These are phyloP conservation scores for Cladosporium sp. DNA, from an alignment of 2,329 filamentous ascomycete genomes.

Conservation along the genomic window DNA sequence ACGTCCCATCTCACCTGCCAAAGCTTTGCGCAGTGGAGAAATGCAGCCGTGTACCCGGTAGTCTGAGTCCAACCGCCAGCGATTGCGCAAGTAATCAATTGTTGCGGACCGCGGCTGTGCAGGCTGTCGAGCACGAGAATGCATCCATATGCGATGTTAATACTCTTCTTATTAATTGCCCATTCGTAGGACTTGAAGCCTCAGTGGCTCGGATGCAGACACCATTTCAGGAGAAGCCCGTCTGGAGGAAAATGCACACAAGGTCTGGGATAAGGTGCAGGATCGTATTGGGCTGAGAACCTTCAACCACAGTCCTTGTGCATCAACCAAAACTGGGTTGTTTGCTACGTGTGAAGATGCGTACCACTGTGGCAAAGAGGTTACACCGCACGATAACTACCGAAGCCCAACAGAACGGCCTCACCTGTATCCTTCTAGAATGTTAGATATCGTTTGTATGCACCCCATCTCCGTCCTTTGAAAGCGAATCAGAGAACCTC, in stretches of 20 bases:
- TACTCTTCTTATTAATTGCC: background rate
- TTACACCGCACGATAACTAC: too few relatives aligned
- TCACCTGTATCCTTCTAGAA: too few relatives aligned
- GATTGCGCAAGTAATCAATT: background rate
- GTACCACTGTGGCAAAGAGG: background rate
- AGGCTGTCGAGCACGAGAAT: background rate
- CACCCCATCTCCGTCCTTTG: too few relatives aligned
- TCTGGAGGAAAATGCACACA: background rate
- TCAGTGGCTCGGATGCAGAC: background rate
- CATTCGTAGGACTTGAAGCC: background rate
- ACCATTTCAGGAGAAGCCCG: background rate
- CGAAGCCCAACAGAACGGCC: too few relatives aligned
- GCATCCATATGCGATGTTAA: background rate
- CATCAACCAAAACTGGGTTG: background rate
- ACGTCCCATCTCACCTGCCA: background rate
- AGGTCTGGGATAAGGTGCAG: background rate
- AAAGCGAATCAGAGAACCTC: background rate
- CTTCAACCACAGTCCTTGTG: background rate
- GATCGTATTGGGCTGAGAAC: background rate
- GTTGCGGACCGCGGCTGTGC: background rate
- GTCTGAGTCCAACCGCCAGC: background rate
- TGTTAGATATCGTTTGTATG: too few relatives aligned
- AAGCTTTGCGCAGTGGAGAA: background rate
- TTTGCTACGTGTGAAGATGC: background rate
- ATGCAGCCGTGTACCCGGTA: slow-evolving; percentile 7